Evolutionary conservation across 2,329 filamentous ascomycete species (phyloP), one percentile per base, ranked within the genome.

Genomic region (Aschersonia sp.): DNA sequence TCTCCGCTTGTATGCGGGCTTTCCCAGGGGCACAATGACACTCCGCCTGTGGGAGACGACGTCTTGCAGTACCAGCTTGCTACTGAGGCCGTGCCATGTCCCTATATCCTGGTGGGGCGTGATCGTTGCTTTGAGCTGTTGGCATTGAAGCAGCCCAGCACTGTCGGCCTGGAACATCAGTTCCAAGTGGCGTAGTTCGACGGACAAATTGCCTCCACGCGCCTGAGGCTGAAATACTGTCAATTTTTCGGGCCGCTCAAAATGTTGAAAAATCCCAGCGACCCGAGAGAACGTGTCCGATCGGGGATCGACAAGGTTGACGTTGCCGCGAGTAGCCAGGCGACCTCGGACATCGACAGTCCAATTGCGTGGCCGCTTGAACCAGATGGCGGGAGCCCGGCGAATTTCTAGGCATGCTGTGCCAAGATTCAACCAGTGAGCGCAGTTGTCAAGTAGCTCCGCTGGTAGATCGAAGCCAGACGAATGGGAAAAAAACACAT

Each of bases 101-200:
- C 80, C 81, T 0, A 71, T 61, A 46, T 82, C 73, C 54, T 86
- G 82, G 6, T 75, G 53, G 0, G 58, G 56, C 46, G 81, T 77
- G 1, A 86, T 64, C 42, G 75, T 68, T 0, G 72, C 64, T 0
- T 59, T 57, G 0, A 82, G 64, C 51, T 82, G 67, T 0, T 46
- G 59, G 20, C 67, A 80, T 10, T 69, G 52, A 0, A 85, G 65
- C 0, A 71, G 51, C 0, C 62, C 58, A 0, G 55, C 51, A 0
- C 9, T 0, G 45, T 74, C 77, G 1, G 83, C 74, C 1, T 40
- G 50, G 52, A 84, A 84, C 0, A 56, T 60, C 0, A 84, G 58
- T 43, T 80, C 69, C 2, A 80, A 55, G 2, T 71, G 68, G 44
- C 67, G 68, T 29, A 82, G 52, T 30, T 80, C 71, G 0, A 81